Evolutionary conservation across 192 early-diverging fungal species (phyloP).

Genomic region (Lobosporangium transversale): DNA sequence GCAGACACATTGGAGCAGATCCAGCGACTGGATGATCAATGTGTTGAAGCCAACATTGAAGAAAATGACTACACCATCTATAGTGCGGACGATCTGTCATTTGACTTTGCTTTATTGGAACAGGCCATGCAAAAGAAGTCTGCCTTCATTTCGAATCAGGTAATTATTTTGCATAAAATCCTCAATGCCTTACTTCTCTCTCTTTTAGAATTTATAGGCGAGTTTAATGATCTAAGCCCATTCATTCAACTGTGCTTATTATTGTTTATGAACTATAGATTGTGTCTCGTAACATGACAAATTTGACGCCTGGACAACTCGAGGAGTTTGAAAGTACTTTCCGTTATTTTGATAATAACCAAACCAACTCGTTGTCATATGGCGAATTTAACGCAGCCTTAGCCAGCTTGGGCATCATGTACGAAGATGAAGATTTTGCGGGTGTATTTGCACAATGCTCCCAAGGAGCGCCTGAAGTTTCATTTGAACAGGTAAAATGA

Average conservation of each 20-base stretch:
- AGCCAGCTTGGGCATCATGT: conserved; percentile 77
- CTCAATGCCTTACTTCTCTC: too few species aligned
- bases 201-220: too few species aligned
- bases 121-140: conserved; percentile 83
- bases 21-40: conserved; percentile 71
- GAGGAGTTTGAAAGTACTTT: conserved; percentile 94
- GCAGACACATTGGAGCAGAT: conserved; percentile 64
- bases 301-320: conserved; percentile 90
- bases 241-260: too few species aligned
- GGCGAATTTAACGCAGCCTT: conserved; percentile 90
- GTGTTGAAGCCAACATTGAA: conserved; percentile 88
- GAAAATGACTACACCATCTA: conserved; percentile 95
- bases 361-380: conserved; percentile 77
- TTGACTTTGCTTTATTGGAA: conserved; percentile 83
- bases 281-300: conserved; percentile 92
- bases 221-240: too few species aligned
- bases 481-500: conserved; percentile 85
- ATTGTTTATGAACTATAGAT: too few species aligned
- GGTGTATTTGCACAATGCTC: conserved; percentile 71
- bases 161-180: too few species aligned
- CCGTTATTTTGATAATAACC: conserved; percentile 91
- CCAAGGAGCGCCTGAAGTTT: conserved; percentile 70
- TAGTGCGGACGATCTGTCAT: conserved; percentile 88
- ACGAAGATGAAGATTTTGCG: conserved; percentile 81
- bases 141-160: conserved; percentile 95